phyloP scores from a whole-genome alignment of 371 early-diverging fungal species.

The Syncephalis plumigaleata region DNA sequence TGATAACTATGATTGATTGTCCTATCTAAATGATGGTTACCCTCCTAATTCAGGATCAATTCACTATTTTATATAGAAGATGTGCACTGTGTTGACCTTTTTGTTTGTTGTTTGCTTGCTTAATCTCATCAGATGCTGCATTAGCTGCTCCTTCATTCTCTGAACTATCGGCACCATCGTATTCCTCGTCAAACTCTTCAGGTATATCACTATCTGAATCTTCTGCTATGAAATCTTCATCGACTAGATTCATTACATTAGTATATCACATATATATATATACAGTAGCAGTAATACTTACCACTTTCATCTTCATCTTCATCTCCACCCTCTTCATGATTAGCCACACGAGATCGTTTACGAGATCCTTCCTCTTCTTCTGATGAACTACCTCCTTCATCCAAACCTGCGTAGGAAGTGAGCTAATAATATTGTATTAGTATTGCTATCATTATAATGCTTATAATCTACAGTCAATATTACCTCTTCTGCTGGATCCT shows the following conservation, averaged over 20 bases:
- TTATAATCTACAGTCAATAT: constrained; percentile 27
- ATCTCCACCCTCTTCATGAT: constrained; percentile 14
- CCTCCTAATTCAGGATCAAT: too few species aligned
- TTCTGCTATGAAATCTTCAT: constrained; percentile 78
- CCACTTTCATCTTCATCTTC: constrained; percentile 14
- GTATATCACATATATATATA: too few species aligned
- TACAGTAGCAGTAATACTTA: too few species aligned
- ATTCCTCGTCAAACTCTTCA: constrained; percentile 78
- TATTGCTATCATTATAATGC: not conserved
- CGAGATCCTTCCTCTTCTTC: constrained; percentile 5
- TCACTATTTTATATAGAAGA: too few species aligned
- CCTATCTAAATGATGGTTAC: too few species aligned
- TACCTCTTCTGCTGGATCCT: constrained; percentile 37
- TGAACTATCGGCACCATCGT: constrained; percentile 2
- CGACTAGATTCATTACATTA: constrained; percentile 26
- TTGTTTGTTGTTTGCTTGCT: too few species aligned
- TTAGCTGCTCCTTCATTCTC: constrained; percentile 1
- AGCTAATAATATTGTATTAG: constrained; percentile 3
- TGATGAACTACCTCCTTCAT: constrained; percentile 4
- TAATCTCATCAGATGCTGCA: not conserved
- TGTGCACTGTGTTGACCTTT: too few species aligned
- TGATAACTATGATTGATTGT: too few species aligned
- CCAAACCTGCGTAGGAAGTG: constrained; percentile 4
- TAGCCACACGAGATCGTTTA: constrained; percentile 1
- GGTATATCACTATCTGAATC: constrained; percentile 72